phyloP scores from a whole-genome alignment of 805 yeast species.

The Lachancea sp. region DNA sequence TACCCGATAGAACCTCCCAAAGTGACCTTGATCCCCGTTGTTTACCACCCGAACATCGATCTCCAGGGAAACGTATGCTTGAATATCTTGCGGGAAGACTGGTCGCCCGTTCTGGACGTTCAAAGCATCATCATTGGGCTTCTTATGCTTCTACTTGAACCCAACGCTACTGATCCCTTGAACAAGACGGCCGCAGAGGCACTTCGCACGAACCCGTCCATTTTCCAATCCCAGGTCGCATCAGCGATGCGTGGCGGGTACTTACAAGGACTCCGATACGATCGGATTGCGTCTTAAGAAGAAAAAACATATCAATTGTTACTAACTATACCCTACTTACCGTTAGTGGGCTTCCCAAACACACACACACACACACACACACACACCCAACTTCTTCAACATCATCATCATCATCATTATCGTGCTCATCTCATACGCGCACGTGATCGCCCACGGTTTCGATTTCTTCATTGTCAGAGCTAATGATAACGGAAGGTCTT shows the following conservation, averaged over 20 bases:
- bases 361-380: too few species aligned
- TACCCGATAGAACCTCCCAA: conserved; percentile 94
- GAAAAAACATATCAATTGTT: neutral
- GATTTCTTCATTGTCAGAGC: conserved; percentile 25
- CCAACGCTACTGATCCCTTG: conserved; percentile 87
- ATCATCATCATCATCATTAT: too few species aligned
- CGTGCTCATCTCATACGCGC: conserved; percentile 20
- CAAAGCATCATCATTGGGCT: conserved; percentile 80
- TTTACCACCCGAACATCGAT: conserved; percentile 94
- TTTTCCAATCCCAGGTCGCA: conserved; percentile 52
- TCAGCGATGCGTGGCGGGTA: conserved; percentile 67
- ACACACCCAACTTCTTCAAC: too few species aligned
- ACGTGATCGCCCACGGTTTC: conserved; percentile 25
- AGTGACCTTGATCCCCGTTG: conserved; percentile 60
- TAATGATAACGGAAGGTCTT: conserved; percentile 17
- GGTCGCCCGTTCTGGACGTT: conserved; percentile 88
- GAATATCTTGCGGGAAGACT: conserved; percentile 86
- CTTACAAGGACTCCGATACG: conserved; percentile 54
- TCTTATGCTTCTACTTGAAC: conserved; percentile 78
- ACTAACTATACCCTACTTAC: neutral
- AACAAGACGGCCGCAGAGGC: conserved; percentile 82
- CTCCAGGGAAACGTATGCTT: conserved; percentile 84
- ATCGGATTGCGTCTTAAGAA: conserved; percentile 40
- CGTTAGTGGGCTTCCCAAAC: too few species aligned
- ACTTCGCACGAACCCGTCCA: conserved; percentile 38